phyloP scores from a whole-genome alignment of 73 alveolate genomes.

The Durusdinium trenchii region DNA sequence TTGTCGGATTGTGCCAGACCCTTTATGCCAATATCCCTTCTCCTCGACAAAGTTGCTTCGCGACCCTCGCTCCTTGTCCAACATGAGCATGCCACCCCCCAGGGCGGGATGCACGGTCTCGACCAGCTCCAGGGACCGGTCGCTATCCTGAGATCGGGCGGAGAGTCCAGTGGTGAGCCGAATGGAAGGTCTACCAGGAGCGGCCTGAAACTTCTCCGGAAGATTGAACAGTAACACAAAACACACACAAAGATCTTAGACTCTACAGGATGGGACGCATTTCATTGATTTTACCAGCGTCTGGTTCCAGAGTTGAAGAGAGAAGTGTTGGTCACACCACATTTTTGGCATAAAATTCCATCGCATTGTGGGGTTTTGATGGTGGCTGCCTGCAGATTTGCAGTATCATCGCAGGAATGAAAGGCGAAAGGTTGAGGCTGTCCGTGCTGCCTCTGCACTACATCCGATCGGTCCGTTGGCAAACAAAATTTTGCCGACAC shows the following conservation, averaged over 20 bases:
- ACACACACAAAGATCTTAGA: not conserved
- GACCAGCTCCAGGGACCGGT: conserved; percentile 5
- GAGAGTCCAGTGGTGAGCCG: not conserved
- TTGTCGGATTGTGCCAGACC: not conserved
- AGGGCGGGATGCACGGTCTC: not conserved
- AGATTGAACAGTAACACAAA: not conserved
- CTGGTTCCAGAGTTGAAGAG: no score
- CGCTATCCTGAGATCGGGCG: conserved; percentile 53
- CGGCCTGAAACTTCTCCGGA: not conserved
- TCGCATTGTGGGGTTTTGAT: no score
- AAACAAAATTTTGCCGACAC: no score
- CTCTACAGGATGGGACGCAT: not conserved
- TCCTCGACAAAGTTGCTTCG: not conserved
- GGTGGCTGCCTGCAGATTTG: no score
- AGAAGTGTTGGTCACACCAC: no score
- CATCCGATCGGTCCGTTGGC: no score
- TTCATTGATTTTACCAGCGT: no score
- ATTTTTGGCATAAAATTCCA: no score
- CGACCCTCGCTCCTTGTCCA: conserved; percentile 48
- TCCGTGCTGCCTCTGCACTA: no score
- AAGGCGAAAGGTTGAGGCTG: no score
- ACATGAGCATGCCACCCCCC: conserved; percentile 38
- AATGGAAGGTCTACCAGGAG: not conserved
- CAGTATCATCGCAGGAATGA: no score
- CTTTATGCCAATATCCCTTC: not conserved